phyloP scores from a whole-genome alignment of 352 stramenopile species.

The Globisporangium okanoganense region DNA sequence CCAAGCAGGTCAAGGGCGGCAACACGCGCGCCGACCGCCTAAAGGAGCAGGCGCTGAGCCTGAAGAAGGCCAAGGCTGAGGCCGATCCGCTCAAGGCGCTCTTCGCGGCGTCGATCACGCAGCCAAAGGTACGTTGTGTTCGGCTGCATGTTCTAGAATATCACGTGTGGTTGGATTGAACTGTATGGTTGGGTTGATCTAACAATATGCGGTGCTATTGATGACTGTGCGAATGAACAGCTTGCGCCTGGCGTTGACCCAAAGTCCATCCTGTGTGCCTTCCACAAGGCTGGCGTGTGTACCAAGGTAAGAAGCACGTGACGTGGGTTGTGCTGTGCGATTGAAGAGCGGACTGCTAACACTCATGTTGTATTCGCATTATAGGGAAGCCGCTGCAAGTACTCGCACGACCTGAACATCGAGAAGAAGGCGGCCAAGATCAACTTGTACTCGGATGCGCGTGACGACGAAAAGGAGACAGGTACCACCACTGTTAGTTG shows the following conservation, averaged over 20 bases:
- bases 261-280: conserved; percentile 87
- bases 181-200: neutral
- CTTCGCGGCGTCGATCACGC: conserved; percentile 82
- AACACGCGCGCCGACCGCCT: conserved; percentile 75
- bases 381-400: conserved; percentile 86
- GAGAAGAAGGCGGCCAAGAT: conserved; percentile 88
- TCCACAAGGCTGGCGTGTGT: conserved; percentile 87
- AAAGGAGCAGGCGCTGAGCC: conserved; percentile 68
- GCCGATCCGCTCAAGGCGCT: conserved; percentile 83
- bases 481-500: conserved; percentile 6
- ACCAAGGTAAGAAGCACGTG: conserved; percentile 52
- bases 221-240: conserved; percentile 24
- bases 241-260: conserved; percentile 84
- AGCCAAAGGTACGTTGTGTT: conserved; percentile 59
- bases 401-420: conserved; percentile 86
- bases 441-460: conserved; percentile 84
- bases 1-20: conserved; percentile 85
- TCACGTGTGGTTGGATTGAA: neutral
- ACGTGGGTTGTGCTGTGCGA: neutral
- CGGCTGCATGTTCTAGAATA: conserved; percentile 9
- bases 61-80: conserved; percentile 69
- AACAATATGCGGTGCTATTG: neutral
- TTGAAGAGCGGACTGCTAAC: neutral
- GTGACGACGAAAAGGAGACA: conserved; percentile 61
- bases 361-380: neutral